Evolutionary conservation across 2,329 filamentous ascomycete species (phyloP).

Genomic region (Sclerotinia glacialis): DNA sequence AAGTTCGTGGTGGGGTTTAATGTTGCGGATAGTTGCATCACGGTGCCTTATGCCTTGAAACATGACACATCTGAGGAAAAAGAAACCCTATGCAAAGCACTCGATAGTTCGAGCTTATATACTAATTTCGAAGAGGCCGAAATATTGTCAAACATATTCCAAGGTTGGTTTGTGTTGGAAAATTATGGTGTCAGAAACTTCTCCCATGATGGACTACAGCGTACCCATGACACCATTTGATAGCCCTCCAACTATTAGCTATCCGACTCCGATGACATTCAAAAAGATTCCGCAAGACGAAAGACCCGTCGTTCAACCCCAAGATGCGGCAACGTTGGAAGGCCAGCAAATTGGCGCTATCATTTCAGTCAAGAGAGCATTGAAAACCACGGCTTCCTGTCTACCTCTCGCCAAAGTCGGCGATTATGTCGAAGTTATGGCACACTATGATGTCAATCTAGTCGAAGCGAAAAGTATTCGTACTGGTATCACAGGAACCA

Average conservation of each 20-base stretch:
- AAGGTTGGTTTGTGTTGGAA: no score
- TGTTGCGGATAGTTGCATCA: neutral
- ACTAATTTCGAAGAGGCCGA: no score
- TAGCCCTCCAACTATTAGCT: neutral
- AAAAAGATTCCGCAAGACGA: neutral
- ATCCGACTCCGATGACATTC: neutral
- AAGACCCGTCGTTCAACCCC: neutral
- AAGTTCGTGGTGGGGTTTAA: neutral
- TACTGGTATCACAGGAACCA: neutral
- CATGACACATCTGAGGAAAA: neutral
- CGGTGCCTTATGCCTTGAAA: neutral
- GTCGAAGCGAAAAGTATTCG: conserved; percentile 13
- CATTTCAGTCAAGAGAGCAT: conserved; percentile 8
- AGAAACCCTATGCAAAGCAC: neutral
- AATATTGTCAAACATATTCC: no score
- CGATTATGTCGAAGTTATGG: conserved; percentile 11
- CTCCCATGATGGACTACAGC: neutral
- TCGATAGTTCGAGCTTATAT: neutral
- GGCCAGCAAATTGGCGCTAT: conserved; percentile 10
- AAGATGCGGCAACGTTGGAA: conserved; percentile 3
- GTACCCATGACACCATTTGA: conserved; percentile 2
- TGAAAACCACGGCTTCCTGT: neutral
- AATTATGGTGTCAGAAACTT: no score
- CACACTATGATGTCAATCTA: neutral
- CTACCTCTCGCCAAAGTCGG: neutral